These are phyloP conservation scores for Hemerocallis citrina DNA, from an alignment of 106 monocot species.

Conservation along the genomic window DNA sequence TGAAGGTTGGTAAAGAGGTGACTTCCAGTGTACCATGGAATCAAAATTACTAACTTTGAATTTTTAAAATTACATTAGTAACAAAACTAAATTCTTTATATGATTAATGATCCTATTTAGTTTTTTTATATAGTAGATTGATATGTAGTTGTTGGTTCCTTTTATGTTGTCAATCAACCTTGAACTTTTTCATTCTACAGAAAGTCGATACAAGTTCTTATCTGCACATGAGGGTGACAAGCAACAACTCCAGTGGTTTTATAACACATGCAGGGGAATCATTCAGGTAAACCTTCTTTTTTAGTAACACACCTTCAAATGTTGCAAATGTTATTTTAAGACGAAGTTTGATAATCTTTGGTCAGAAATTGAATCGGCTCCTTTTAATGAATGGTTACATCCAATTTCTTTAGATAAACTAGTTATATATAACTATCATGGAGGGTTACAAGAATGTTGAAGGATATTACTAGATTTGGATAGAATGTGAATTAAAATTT, in stretches of 20 bases:
- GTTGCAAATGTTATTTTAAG: not conserved
- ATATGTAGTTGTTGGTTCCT: not conserved
- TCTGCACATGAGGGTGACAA: conserved; percentile 83
- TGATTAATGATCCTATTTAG: no score
- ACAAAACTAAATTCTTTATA: not conserved
- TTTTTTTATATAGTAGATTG: no score
- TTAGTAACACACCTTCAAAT: not conserved
- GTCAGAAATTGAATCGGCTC: no score
- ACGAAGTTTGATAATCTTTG: no score
- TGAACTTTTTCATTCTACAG: conserved; percentile 28
- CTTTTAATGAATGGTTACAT: not conserved
- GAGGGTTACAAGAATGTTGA: no score
- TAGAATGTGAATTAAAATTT: no score
- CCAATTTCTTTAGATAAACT: not conserved
- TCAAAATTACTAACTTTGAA: no score
- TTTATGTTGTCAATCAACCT: not conserved
- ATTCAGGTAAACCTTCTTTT: conserved; percentile 41
- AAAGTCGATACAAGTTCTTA: conserved; percentile 50
- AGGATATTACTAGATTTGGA: no score
- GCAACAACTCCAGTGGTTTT: conserved; percentile 60
- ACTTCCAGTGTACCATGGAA: no score
- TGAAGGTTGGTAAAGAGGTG: no score
- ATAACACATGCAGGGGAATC: conserved; percentile 72
- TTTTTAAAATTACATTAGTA: not conserved
- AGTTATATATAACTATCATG: no score